Evolutionary conservation across 345 rosid species (phyloP).

Genomic region (Chamaenerion angustifolium): DNA sequence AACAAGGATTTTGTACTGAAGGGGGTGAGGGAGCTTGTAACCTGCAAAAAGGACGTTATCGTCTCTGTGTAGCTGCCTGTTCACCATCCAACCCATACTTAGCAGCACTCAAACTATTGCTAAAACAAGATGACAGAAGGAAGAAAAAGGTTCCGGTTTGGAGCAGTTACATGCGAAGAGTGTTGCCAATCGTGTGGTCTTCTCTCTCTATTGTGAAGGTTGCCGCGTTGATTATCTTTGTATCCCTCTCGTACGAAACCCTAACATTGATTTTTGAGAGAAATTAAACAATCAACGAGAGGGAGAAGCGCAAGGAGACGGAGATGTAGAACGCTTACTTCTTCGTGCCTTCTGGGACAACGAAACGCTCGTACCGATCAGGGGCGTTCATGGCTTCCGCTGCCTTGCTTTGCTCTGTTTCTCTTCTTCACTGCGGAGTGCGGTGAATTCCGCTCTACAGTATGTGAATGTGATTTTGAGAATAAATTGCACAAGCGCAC

Average conservation of each 20-base stretch:
- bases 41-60: slow-evolving; percentile 86
- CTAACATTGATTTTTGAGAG: slow-evolving; percentile 11
- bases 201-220: slow-evolving; percentile 77
- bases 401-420: neutral
- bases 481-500: no score
- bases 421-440: neutral
- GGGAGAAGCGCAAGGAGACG: neutral
- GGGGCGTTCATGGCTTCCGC: slow-evolving; percentile 67
- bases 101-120: neutral
- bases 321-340: slow-evolving; percentile 20
- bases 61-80: slow-evolving; percentile 87
- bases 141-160: neutral
- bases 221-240: slow-evolving; percentile 87
- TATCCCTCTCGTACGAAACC: slow-evolving; percentile 86
- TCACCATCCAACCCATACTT: neutral
- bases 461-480: no score
- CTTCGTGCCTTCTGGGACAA: slow-evolving; percentile 80
- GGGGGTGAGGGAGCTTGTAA: slow-evolving; percentile 92
- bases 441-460: no score
- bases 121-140: neutral
- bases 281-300: neutral
- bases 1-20: slow-evolving; percentile 75
- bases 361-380: slow-evolving; percentile 81
- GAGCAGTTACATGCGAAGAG: slow-evolving; percentile 49
- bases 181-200: slow-evolving; percentile 81